phyloP scores from a whole-genome alignment of 2,329 filamentous ascomycete species.

The Fusarium torreyae region DNA sequence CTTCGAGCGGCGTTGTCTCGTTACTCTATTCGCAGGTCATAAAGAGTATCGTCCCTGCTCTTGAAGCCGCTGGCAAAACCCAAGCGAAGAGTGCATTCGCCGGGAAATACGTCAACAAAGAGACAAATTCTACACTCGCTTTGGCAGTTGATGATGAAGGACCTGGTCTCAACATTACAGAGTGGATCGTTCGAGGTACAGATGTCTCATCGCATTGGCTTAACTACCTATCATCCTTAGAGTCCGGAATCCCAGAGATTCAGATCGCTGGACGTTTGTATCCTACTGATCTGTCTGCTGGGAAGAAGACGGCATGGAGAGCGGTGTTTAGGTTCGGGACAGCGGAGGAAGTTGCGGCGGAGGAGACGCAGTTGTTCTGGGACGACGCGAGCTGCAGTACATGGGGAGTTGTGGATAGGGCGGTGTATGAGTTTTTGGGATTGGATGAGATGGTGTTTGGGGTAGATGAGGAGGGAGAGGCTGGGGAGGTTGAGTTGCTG shows the following conservation, averaged over 20 bases:
- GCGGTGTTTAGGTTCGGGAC: conserved; percentile 5
- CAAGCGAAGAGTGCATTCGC: background rate
- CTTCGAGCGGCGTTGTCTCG: background rate
- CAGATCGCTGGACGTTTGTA: background rate
- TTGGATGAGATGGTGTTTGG: conserved; percentile 20
- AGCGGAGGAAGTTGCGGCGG: background rate
- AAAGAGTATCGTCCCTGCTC: background rate
- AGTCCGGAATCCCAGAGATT: background rate
- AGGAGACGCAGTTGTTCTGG: conserved; percentile 10
- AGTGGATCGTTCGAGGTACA: conserved; percentile 17
- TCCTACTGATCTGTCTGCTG: background rate
- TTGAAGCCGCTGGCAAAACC: conserved; percentile 15
- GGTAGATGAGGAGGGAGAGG: background rate
- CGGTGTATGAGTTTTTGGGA: background rate
- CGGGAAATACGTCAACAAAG: conserved; percentile 1
- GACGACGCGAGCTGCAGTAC: conserved; percentile 14
- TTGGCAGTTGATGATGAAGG: background rate
- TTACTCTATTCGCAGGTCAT: conserved; percentile 18
- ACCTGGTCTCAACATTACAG: background rate
- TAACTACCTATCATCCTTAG: background rate
- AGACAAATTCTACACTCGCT: background rate
- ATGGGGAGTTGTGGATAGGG: conserved; percentile 14
- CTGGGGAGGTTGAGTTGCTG: background rate
- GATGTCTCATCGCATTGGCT: conserved; percentile 13
- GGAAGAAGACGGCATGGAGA: background rate